A percentile compares a stretch with the other conserved stretches of the same genome.
These are phyloP conservation scores for Conticribra weissflogii DNA, from an alignment of 108 stramenopile species.

Conservation along the genomic window DNA sequence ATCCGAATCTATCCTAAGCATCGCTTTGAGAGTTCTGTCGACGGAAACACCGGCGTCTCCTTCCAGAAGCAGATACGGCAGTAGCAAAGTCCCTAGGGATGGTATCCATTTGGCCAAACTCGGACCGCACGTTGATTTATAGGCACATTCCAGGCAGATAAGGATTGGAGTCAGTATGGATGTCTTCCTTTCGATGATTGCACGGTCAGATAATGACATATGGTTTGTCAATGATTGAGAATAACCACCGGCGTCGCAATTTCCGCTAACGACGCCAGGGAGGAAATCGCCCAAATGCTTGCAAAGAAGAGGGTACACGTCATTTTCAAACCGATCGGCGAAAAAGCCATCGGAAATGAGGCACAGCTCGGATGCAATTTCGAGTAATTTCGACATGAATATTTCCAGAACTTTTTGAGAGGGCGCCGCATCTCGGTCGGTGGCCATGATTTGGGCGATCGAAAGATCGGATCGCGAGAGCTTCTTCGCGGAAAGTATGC, in stretches of 20 bases:
- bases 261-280: too few species aligned
- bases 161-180: slow-evolving; percentile 27
- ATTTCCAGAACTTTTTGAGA: slow-evolving; percentile 23
- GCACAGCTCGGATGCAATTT: slow-evolving; percentile 37
- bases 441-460: slow-evolving; percentile 25
- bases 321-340: slow-evolving; percentile 46
- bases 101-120: slow-evolving; percentile 37
- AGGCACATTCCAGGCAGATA: slow-evolving; percentile 33
- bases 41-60: slow-evolving; percentile 31
- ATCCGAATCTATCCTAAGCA: slow-evolving; percentile 48
- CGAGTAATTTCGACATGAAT: slow-evolving; percentile 33
- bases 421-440: slow-evolving; percentile 20
- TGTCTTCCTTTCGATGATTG: slow-evolving; percentile 15
- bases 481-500: slow-evolving; percentile 12
- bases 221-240: too few species aligned
- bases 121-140: slow-evolving; percentile 31
- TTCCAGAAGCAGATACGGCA: slow-evolving; percentile 35
- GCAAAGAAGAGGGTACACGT: slow-evolving; percentile 45
- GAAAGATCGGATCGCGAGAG: slow-evolving; percentile 25
- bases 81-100: slow-evolving; percentile 39
- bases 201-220: too few species aligned
- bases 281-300: slow-evolving; percentile 26
- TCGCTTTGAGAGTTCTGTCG: slow-evolving; percentile 38
- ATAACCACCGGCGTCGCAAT: too few species aligned
- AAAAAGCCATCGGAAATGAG: slow-evolving; percentile 50